These are phyloP conservation scores for Xanthoparmelia taractica DNA, from an alignment of 495 filamentous ascomycete genomes.

Conservation along the genomic window DNA sequence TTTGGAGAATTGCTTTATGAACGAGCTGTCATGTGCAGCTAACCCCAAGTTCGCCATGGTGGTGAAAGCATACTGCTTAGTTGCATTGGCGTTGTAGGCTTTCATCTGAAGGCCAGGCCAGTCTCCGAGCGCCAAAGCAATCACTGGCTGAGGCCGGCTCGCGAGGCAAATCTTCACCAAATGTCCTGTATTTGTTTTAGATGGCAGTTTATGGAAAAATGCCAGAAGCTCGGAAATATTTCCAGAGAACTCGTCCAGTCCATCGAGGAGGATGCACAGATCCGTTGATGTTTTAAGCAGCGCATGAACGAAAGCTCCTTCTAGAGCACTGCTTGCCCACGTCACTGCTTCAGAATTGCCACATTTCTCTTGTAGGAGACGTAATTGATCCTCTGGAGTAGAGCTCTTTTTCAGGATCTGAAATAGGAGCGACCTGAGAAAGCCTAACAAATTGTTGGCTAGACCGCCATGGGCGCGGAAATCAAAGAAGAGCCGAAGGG, in stretches of 20 bases:
- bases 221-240: neutral
- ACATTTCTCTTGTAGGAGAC: no score
- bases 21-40: neutral
- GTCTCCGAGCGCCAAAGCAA: neutral
- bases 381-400: neutral
- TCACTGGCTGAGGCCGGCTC: neutral
- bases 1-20: neutral
- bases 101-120: neutral
- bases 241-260: neutral
- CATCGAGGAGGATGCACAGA: neutral
- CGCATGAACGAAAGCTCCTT: neutral
- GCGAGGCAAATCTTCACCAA: neutral
- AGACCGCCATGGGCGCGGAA: neutral
- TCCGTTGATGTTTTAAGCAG: neutral
- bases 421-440: neutral
- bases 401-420: neutral
- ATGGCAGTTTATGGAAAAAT: neutral
- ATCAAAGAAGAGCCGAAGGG: slow-evolving; percentile 2
- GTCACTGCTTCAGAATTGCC: no score
- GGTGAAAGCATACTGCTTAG: neutral
- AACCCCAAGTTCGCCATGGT: neutral
- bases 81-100: neutral
- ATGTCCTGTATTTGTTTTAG: neutral
- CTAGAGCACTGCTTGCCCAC: neutral
- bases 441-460: neutral